phyloP scores from a whole-genome alignment of 352 stramenopile species.

The Phytophthora tentaculata region DNA sequence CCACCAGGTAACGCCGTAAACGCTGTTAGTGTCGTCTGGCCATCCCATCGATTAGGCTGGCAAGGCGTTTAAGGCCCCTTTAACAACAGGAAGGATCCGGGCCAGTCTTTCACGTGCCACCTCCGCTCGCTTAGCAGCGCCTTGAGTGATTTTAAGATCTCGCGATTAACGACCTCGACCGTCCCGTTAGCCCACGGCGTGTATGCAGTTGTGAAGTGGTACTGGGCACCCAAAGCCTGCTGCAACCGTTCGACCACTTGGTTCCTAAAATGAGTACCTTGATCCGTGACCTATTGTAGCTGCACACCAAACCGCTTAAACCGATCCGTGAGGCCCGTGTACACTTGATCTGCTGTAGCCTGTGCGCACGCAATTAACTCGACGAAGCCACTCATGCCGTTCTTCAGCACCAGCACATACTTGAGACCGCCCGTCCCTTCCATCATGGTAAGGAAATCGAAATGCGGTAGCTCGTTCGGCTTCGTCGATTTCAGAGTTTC shows the following conservation, averaged over 20 bases:
- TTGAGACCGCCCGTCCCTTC: slow-evolving; percentile 7
- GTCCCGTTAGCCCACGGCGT: slow-evolving; percentile 8
- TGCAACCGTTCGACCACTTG: neutral
- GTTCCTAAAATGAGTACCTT: neutral
- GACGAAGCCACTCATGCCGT: slow-evolving; percentile 41
- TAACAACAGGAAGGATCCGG: neutral
- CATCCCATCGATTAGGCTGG: neutral
- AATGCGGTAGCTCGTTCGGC: neutral
- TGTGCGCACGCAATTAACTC: slow-evolving; percentile 21
- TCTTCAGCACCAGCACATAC: slow-evolving; percentile 39
- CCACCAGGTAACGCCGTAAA: neutral
- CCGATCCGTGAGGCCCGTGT: neutral
- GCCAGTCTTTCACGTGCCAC: neutral
- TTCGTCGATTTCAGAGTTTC: neutral
- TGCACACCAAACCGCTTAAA: neutral
- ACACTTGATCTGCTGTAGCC: slow-evolving; percentile 3
- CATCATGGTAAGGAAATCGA: slow-evolving; percentile 40
- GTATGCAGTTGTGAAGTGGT: slow-evolving; percentile 10
- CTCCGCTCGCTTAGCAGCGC: neutral
- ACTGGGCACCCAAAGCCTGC: neutral
- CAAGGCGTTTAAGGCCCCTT: no score
- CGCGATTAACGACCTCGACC: slow-evolving; percentile 5
- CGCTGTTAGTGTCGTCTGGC: neutral
- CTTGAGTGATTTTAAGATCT: neutral
- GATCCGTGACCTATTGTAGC: slow-evolving; percentile 2